A percentile compares a stretch with the other conserved stretches of the same genome.
Evolutionary conservation across 345 rosid genomes (phyloP).

Genomic region (Eucalyptus sideroxylon): DNA sequence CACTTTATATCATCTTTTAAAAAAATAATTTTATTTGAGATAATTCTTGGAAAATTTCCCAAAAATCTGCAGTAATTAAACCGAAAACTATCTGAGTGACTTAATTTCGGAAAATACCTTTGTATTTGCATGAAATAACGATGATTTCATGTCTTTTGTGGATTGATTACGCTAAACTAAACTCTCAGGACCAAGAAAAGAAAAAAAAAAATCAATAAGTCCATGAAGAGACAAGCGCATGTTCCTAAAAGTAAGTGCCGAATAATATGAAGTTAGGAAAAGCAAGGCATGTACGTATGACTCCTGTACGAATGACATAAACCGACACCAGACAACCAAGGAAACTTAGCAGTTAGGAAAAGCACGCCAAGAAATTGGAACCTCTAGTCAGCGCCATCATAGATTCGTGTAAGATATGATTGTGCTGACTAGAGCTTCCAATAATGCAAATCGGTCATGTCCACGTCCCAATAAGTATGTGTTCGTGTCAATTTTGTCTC

Average conservation of each 20-base stretch:
- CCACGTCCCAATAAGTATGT: background rate
- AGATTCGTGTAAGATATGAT: background rate
- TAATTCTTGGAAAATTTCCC: background rate
- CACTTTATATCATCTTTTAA: rapidly evolving
- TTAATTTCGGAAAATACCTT: background rate
- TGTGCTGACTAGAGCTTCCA: background rate
- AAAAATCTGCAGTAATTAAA: background rate
- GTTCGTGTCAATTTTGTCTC: background rate
- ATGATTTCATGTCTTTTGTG: background rate
- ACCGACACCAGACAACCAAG: background rate
- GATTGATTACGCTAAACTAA: background rate
- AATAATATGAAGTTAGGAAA: background rate
- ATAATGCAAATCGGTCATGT: background rate
- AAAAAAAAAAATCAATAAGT: background rate
- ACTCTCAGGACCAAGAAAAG: background rate
- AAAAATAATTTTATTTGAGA: background rate
- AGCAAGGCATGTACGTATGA: background rate
- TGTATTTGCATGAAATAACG: background rate
- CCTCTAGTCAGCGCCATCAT: background rate
- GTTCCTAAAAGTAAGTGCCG: background rate
- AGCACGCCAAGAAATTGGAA: background rate
- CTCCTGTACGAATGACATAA: background rate
- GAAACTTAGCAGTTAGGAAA: background rate
- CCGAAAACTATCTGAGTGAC: background rate
- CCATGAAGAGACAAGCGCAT: background rate